phyloP scores from a whole-genome alignment of 1,284 basidiomycete genomes.

The Taiwanofungus camphoratus region DNA sequence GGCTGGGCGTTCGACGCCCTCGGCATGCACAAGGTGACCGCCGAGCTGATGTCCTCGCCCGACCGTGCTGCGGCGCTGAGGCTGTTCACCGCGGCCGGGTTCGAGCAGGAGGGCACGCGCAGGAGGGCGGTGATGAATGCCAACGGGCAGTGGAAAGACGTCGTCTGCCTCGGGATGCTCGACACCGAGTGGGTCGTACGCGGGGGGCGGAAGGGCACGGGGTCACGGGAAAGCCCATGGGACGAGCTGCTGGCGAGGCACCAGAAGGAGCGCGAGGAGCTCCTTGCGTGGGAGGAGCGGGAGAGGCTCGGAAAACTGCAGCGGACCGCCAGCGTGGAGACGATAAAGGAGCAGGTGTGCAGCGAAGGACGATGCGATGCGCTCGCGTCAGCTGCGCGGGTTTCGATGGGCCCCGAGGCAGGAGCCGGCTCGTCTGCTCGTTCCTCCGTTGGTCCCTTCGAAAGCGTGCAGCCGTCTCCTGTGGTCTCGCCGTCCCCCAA shows the following conservation, averaged over 20 bases:
- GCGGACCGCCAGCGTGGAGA: conserved; percentile 29
- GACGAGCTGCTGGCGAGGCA: conserved; percentile 59
- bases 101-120: conserved; percentile 54
- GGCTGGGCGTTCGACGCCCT: conserved; percentile 41
- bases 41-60: conserved; percentile 14
- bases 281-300: conserved; percentile 43
- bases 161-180: conserved; percentile 52
- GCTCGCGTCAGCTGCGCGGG: background rate
- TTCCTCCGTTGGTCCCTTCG: conserved; percentile 1
- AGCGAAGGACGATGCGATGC: background rate
- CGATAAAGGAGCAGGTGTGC: conserved; percentile 16
- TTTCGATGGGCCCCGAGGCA: background rate
- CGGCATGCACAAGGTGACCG: conserved; percentile 43
- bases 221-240: conserved; percentile 46
- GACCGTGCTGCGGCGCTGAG: conserved; percentile 9
- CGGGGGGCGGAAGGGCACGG: conserved; percentile 11
- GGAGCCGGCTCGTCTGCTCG: background rate
- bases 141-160: conserved; percentile 52
- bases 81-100: conserved; percentile 32
- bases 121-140: conserved; percentile 43
- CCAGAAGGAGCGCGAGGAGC: conserved; percentile 49
- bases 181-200: conserved; percentile 56
- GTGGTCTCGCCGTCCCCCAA: background rate
- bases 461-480: background rate
- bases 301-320: conserved; percentile 5